Evolutionary conservation across 352 stramenopile species (phyloP), one percentile per base, ranked within the genome.

Genomic region (Phytophthora citrophthora): DNA sequence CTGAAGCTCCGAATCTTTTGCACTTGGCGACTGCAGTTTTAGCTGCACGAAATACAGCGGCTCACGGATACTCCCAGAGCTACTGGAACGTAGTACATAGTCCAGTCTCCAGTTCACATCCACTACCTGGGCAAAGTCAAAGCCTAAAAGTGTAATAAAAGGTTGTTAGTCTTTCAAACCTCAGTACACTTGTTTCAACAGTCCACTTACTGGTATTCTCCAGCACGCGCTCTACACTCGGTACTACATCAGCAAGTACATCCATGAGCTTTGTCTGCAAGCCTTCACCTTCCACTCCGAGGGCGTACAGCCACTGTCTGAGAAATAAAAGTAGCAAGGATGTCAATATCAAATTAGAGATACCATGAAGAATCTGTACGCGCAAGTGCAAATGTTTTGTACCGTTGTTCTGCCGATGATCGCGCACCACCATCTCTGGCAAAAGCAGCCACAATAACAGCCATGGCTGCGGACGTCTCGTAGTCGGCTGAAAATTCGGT

Each of bases 111-210:
- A 94, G 8, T 70, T 73, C 2, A 91, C 74, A 41, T 90, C 79
- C 29, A 94, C 83, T 13, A 94, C 72, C 5, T 90, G 74, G n/a
- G 82, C 76, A 29, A 90, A 86, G 68, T 91, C 81, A 61, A 90
- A 88, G 50, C 70, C 84, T 93, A 43, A 20, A 20, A 2, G 18
- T 20, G 18, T 20, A 20, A 20, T 20, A 20, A 26, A 32, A 23
- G 38, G 36, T 57, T 20, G 52, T 12, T 36, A 29, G 12, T n/a
- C 50, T 29, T 32, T 16, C 24, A 5, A 26, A 20, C 16, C 23
- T 8, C 13, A 26, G 13, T 44, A 13, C 26, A 50, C 15, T 4
- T 13, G 24, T 11, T 16, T 45, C 39, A 13, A 45, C 5, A 11
- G 3, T 16, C 18, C 10, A 43, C 74, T 10, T 38, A 85, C 76